Evolutionary conservation across 169 alveolate species (phyloP), one percentile per base, ranked within the genome.

Genomic region (Plasmodium relictum): DNA sequence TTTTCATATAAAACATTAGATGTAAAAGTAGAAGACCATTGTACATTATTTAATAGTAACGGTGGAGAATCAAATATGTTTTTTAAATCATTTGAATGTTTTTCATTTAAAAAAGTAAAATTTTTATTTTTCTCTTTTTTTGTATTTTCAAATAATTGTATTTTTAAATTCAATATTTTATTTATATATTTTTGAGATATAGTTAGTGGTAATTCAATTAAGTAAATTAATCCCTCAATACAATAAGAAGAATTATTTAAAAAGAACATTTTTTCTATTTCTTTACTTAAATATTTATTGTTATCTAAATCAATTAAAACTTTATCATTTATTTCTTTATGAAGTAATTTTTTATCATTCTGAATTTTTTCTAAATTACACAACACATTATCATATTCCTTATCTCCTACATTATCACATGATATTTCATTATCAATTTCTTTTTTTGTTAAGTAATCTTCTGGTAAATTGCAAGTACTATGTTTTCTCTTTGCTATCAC

Each of bases 21-120:
- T 0, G 88, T 76, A 12, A 76, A 63, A 3, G 88, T 76, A 5
- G 88, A 76, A 22, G 88, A 76, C 88, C 88, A 76, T 10, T 45
- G 74, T 20, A 76, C 66, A 41, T 76, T 76, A 56, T 68, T 56
- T 54, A 76, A 24, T 54, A 76, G 45, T 37, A 50, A 22, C 3
- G 88, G 63, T 16, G 88, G 88, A 41, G 59, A 62, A 50, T 62
- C 12, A 54, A 76, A 62, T 62, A 76, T 76, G 8, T 61, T 76
- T 48, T 39, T 61, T 52, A 76, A 76, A 45, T 76, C 73, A 8
- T 48, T 76, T 50, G n/a, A 10, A 14, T 63, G 22, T 63, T 63
- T 76, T 44, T 76, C 88, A 68, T 12, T 76, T n/a, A 76, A 45
- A 56, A 44, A 62, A 54, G 39, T 24, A 18, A 9, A 37, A 45